phyloP scores from a whole-genome alignment of 1,284 basidiomycete species.

The Trichosporon sp. region DNA sequence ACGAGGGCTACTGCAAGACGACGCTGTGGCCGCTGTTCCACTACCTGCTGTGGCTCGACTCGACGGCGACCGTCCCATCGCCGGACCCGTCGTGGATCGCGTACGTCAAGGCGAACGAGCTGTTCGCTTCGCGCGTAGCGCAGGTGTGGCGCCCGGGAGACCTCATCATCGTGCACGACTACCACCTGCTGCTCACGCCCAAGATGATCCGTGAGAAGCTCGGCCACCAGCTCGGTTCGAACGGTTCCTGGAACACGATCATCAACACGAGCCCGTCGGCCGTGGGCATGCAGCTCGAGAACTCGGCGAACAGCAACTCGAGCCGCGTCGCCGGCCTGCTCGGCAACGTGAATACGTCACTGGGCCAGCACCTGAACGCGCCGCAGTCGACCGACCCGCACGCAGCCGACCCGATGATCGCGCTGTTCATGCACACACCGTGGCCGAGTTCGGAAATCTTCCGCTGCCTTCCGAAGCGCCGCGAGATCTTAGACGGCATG shows the following conservation, averaged over 20 bases:
- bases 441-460: slow-evolving; percentile 97
- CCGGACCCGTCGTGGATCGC: slow-evolving; percentile 76
- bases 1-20: slow-evolving; percentile 96
- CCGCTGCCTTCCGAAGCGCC: slow-evolving; percentile 80
- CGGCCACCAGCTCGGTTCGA: slow-evolving; percentile 57
- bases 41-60: slow-evolving; percentile 96
- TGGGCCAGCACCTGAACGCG: slow-evolving; percentile 21
- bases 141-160: slow-evolving; percentile 79
- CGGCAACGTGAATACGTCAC: slow-evolving; percentile 28
- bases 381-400: background rate
- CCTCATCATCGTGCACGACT: slow-evolving; percentile 84
- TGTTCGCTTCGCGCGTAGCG: slow-evolving; percentile 75
- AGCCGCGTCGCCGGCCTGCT: slow-evolving; percentile 27
- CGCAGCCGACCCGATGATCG: slow-evolving; percentile 59
- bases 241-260: slow-evolving; percentile 22
- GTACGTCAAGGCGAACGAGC: slow-evolving; percentile 79
- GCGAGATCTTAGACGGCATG: slow-evolving; percentile 96
- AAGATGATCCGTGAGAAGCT: slow-evolving; percentile 73
- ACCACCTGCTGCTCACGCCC: slow-evolving; percentile 88
- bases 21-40: slow-evolving; percentile 98
- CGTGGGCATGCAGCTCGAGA: slow-evolving; percentile 1
- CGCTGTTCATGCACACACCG: slow-evolving; percentile 93
- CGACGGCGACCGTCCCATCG: slow-evolving; percentile 51
- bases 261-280: slow-evolving; percentile 10
- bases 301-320: slow-evolving; percentile 15